Evolutionary conservation across 1,139 yeast species (phyloP).

Genomic region (Yamadazyma dendronema): DNA sequence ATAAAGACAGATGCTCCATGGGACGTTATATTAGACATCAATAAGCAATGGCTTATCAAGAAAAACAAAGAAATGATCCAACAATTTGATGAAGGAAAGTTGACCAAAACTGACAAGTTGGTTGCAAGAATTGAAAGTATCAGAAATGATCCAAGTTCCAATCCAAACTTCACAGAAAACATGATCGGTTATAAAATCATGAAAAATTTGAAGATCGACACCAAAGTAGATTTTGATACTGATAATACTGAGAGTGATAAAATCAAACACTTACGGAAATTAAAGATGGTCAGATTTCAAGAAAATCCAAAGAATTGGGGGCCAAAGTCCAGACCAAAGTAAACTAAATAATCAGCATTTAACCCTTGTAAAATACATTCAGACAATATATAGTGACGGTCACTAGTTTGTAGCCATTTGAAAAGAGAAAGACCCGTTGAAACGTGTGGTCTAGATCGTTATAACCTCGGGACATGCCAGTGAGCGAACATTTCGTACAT

Average conservation of each 20-base stretch:
- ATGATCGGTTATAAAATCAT: slow-evolving; percentile 67
- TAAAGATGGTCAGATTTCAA: slow-evolving; percentile 83
- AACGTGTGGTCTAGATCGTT: no score
- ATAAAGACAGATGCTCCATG: slow-evolving; percentile 90
- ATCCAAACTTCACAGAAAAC: slow-evolving; percentile 36
- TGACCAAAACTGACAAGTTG: slow-evolving; percentile 30
- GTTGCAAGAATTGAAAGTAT: slow-evolving; percentile 25
- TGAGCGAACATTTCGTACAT: no score
- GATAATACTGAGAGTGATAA: slow-evolving; percentile 54
- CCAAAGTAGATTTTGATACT: slow-evolving; percentile 46
- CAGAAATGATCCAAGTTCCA: slow-evolving; percentile 25
- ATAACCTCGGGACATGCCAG: no score
- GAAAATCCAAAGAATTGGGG: slow-evolving; percentile 98
- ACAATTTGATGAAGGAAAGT: slow-evolving; percentile 16
- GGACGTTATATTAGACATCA: slow-evolving; percentile 69
- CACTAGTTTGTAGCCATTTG: no score
- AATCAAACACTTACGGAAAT: slow-evolving; percentile 60
- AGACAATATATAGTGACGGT: no score
- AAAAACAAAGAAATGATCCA: slow-evolving; percentile 36
- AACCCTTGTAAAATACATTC: no score
- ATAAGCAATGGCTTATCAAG: slow-evolving; percentile 62
- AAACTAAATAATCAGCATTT: no score
- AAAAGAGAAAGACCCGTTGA: no score
- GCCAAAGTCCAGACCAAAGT: slow-evolving; percentile 72
- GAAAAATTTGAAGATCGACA: slow-evolving; percentile 29